These are phyloP conservation scores for Globisporangium echinulatum DNA, from an alignment of 352 stramenopile species.

Conservation along the genomic window DNA sequence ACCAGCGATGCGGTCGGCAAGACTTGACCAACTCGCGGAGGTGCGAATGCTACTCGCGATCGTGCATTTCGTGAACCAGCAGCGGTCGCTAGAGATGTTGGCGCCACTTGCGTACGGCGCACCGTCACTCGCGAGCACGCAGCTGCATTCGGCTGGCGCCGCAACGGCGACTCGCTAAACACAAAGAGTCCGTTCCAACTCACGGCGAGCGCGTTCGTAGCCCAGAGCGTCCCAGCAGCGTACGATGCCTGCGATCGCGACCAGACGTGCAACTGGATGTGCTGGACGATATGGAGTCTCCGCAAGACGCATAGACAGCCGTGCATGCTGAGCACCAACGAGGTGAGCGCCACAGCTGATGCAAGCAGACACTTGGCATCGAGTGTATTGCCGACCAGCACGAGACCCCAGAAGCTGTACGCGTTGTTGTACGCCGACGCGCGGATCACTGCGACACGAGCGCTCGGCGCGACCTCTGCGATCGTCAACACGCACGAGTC, in stretches of 20 bases:
- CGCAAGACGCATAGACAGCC: background rate
- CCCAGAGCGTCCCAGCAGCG: slow-evolving; percentile 11
- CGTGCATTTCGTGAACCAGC: too few species aligned
- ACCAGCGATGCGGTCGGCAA: too few species aligned
- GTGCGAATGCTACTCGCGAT: too few species aligned
- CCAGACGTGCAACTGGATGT: slow-evolving; percentile 3
- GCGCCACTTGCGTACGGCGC: too few species aligned
- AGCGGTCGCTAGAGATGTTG: too few species aligned
- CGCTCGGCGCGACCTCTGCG: background rate
- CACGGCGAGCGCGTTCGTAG: slow-evolving; percentile 6
- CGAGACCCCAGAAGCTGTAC: too few species aligned
- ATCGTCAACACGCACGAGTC: slow-evolving; percentile 6
- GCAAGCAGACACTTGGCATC: slow-evolving; percentile 2
- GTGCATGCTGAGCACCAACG: background rate
- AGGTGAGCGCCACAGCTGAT: background rate
- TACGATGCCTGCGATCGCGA: slow-evolving; percentile 10
- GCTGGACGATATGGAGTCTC: background rate
- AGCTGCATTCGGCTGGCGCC: background rate
- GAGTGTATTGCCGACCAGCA: slow-evolving; percentile 1
- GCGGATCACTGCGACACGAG: background rate
- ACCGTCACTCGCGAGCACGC: background rate
- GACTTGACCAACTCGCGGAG: too few species aligned
- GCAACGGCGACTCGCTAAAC: background rate
- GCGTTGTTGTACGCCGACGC: background rate
- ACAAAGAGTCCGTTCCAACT: slow-evolving; percentile 8